These are phyloP conservation scores for Ceratobasidium sp. DNA, from an alignment of 1,284 basidiomycete genomes.

Conservation along the genomic window DNA sequence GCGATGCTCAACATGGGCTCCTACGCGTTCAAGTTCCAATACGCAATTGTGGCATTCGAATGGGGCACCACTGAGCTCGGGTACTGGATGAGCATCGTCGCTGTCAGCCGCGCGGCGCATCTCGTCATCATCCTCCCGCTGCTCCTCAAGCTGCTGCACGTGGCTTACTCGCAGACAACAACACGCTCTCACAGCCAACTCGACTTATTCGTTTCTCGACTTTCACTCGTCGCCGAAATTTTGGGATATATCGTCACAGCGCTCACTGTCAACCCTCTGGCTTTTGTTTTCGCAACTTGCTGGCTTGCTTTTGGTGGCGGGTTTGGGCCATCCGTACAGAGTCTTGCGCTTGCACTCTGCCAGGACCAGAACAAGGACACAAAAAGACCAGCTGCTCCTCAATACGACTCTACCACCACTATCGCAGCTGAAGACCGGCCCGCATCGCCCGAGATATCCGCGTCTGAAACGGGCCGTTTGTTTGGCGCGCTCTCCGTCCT, in stretches of 20 bases:
- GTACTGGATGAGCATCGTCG: constrained; percentile 72
- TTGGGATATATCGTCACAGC: constrained; percentile 62
- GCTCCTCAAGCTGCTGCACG: constrained; percentile 46
- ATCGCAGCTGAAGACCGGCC: neutral
- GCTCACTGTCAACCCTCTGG: constrained; percentile 53
- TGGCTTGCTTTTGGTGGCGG: constrained; percentile 63
- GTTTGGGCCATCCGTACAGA: constrained; percentile 68
- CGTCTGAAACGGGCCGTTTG: constrained; percentile 58
- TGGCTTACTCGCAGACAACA: neutral
- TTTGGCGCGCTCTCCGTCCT: constrained; percentile 77
- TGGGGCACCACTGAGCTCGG: constrained; percentile 78
- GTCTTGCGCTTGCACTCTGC: constrained; percentile 70
- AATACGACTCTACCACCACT: neutral
- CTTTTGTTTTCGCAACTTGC: constrained; percentile 61
- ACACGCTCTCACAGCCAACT: constrained; percentile 51
- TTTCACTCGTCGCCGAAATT: constrained; percentile 65
- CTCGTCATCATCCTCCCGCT: constrained; percentile 72
- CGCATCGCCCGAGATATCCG: neutral
- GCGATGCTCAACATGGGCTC: constrained; percentile 58
- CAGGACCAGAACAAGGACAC: constrained; percentile 48
- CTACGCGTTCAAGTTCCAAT: constrained; percentile 71
- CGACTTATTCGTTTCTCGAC: constrained; percentile 67
- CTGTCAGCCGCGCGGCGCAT: constrained; percentile 65
- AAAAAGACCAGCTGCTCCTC: neutral
- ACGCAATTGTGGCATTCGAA: constrained; percentile 66